These are phyloP conservation scores for Malassezia dermatis DNA, from an alignment of 1,284 basidiomycete species.

Conservation along the genomic window DNA sequence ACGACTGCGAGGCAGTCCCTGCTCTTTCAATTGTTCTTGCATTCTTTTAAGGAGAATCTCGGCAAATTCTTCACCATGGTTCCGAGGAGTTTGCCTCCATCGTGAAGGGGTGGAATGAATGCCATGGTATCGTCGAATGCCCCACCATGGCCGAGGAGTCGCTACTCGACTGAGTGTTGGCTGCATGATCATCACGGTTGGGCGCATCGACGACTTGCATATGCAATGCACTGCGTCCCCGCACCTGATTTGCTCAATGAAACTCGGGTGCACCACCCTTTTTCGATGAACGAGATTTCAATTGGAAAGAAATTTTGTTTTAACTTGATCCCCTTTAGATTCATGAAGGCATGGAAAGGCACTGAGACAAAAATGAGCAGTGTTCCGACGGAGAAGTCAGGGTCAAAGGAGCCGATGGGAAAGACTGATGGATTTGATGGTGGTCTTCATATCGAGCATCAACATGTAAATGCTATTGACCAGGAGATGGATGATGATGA, in stretches of 20 bases:
- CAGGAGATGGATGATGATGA: slow-evolving; percentile 34
- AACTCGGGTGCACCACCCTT: neutral
- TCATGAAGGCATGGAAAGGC: neutral
- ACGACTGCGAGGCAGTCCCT: neutral
- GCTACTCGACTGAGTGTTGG: neutral
- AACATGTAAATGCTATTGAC: neutral
- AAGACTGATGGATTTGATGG: neutral
- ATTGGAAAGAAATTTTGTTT: neutral
- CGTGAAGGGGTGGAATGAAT: neutral
- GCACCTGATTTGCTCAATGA: neutral
- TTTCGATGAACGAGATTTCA: neutral
- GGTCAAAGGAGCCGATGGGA: neutral
- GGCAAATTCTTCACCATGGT: neutral
- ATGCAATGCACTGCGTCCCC: neutral
- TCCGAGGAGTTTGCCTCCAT: neutral
- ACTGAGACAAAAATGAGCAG: neutral
- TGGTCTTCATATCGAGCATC: neutral
- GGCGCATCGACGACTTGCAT: neutral
- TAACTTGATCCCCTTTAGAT: neutral
- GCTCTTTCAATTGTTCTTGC: neutral
- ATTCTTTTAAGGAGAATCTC: neutral
- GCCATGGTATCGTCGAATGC: neutral
- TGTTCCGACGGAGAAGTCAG: neutral
- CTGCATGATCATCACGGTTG: neutral
- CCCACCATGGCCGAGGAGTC: neutral